phyloP scores from a whole-genome alignment of 192 early-diverging fungal genomes.

The Jimgerdemannia flammicorona region DNA sequence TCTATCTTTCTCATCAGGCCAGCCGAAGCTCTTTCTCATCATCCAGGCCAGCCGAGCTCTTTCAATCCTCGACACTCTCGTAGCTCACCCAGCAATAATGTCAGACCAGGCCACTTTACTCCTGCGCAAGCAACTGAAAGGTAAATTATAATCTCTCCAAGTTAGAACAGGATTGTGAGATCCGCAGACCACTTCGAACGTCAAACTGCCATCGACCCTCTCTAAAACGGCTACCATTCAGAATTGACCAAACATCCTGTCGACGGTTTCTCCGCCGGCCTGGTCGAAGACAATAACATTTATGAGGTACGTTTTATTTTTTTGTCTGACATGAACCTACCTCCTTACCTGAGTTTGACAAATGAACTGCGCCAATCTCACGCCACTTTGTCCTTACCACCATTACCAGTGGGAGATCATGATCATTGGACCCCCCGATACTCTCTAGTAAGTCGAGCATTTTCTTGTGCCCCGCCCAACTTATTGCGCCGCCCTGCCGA shows the following conservation, averaged over 20 bases:
- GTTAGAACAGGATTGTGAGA: too few relatives aligned
- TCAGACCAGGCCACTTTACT: not conserved
- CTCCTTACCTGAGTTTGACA: not conserved
- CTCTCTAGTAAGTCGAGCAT: slow-evolving; percentile 65
- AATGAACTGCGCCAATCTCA: too few relatives aligned
- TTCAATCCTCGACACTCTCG: not conserved
- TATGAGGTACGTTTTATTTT: slow-evolving; percentile 64
- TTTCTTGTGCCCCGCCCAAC: not conserved
- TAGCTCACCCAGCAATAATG: not conserved
- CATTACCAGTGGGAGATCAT: slow-evolving; percentile 77
- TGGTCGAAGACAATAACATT: slow-evolving; percentile 78
- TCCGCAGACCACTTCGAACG: not conserved
- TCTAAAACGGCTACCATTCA: not conserved
- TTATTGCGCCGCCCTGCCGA: not conserved
- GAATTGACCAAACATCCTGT: slow-evolving; percentile 71
- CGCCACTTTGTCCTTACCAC: slow-evolving; percentile 1
- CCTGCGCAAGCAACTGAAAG: not conserved
- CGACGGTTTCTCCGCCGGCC: slow-evolving; percentile 88
- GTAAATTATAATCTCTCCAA: not conserved
- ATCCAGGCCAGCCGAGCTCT: not conserved
- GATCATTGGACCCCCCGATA: slow-evolving; percentile 85
- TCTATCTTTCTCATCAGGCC: not conserved
- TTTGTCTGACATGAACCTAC: not conserved
- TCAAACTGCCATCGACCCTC: not conserved
- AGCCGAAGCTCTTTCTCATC: not conserved